Base-by-base conservation (phyloP, 176 grass and related monocot genomes). In the Alopecurus myosuroides region DNA sequence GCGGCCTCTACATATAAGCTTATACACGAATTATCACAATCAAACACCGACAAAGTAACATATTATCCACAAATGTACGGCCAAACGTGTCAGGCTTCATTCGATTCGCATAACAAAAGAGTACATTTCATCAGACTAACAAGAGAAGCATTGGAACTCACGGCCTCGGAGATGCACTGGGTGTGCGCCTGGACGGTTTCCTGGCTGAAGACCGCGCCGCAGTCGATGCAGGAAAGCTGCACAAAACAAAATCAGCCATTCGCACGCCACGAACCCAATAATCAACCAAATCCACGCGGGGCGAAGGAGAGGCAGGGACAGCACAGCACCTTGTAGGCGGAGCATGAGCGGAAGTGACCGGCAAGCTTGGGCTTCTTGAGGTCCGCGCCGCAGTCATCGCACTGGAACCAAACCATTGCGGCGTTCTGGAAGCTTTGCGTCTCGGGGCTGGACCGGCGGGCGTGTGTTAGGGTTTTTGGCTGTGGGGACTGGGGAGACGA, bases 361-460 rank as follows among this genome's bases (percentile, higher is more conserved):
- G 91, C 90, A 45, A 99, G 93, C 86, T 96, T 99, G 61, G 97
- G 97, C 81, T 99, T 96, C 93, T 94, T 99, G 84, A 99, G 81
- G 75, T 99, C 85, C 78, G 94, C 97, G 10, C 93, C 91, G 33
- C 97, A 96, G 51, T 92, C 93, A 70, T 99, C 97, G 81, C 97
- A 98, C 86, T 96, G 97, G 74, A 99, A 99, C 97, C 97, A 99
- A 70, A 99, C 97, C 97, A 99, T 99, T 33, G 78, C 82, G 18
- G 41, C 39, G 40, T 15, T 29, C 58, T 17, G 87, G 76, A 79
- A 64, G 81, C 28, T 84, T 71, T 44, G 79, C 48, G 79, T 20
- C 11, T 49, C 17, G 34, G 20, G 7, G 45, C 37, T 34, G 61
- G 65, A 48, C 33, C 11, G 57, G 23, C 39, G 25, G 70, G 76